Evolutionary conservation across 495 filamentous ascomycete genomes (phyloP).

Genomic region (Neurospora sublineolata): DNA sequence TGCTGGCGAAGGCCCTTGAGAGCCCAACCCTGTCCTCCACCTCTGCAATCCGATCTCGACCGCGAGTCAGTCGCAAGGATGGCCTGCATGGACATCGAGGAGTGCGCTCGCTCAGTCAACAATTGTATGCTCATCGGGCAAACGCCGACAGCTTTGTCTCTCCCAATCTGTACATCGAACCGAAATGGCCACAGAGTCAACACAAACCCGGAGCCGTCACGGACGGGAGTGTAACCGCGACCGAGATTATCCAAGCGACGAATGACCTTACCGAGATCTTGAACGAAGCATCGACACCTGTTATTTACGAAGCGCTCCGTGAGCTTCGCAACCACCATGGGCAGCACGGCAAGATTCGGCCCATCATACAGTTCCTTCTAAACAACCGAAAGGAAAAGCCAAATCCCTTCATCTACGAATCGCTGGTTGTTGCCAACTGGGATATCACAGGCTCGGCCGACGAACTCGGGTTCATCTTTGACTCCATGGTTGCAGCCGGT

Average conservation of each 20-base stretch:
- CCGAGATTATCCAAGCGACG: not conserved
- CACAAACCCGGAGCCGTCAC: not conserved
- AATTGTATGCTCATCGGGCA: not conserved
- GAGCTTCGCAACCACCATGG: slow-evolving; percentile 16
- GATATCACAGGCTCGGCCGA: slow-evolving; percentile 54
- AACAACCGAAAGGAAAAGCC: slow-evolving; percentile 50
- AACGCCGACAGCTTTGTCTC: not conserved
- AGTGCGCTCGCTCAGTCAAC: not conserved
- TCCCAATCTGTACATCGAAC: not conserved
- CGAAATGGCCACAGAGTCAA: not conserved
- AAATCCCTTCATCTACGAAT: slow-evolving; percentile 55
- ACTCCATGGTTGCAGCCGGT: slow-evolving; percentile 54
- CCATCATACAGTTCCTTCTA: slow-evolving; percentile 47
- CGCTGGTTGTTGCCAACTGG: slow-evolving; percentile 60
- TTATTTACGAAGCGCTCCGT: slow-evolving; percentile 39
- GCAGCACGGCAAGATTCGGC: slow-evolving; percentile 13
- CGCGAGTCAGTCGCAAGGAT: not conserved
- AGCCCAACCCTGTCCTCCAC: not conserved
- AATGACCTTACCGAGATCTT: not conserved
- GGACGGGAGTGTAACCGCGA: not conserved
- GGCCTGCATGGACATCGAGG: not conserved
- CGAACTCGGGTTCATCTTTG: slow-evolving; percentile 45
- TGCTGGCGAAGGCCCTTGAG: slow-evolving; percentile 16
- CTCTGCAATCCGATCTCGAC: not conserved
- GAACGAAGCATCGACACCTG: slow-evolving; percentile 10